These are phyloP conservation scores for Eragrostis nindensis DNA, from an alignment of 176 grass and related monocot genomes.

Conservation along the genomic window DNA sequence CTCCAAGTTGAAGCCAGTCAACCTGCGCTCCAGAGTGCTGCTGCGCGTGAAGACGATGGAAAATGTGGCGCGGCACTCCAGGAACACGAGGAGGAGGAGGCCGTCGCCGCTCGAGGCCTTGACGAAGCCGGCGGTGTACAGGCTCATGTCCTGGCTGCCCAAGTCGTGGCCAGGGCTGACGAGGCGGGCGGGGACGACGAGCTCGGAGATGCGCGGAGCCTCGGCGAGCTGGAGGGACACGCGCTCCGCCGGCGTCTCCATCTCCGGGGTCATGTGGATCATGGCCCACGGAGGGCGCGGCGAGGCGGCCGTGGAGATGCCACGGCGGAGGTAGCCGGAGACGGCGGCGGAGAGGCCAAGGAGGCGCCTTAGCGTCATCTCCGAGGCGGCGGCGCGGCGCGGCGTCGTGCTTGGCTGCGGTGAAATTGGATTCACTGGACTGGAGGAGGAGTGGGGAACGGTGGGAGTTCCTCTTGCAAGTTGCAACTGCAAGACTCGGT, in stretches of 20 bases:
- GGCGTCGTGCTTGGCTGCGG: neutral
- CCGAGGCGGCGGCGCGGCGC: neutral
- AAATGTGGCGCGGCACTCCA: neutral
- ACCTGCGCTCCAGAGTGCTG: neutral
- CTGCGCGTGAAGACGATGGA: neutral
- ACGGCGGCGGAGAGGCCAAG: slow-evolving; percentile 6
- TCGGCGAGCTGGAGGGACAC: slow-evolving; percentile 20
- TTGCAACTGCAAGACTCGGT: neutral
- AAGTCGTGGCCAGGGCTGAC: neutral
- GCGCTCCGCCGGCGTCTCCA: neutral
- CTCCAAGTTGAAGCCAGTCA: neutral
- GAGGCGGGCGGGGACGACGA: slow-evolving; percentile 22
- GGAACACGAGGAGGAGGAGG: slow-evolving; percentile 20
- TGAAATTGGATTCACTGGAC: neutral
- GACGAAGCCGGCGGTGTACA: neutral
- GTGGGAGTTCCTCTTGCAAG: neutral
- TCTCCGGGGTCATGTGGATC: neutral
- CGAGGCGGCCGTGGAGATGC: slow-evolving; percentile 21
- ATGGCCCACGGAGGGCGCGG: slow-evolving; percentile 20
- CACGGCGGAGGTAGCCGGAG: neutral
- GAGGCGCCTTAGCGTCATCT: slow-evolving; percentile 7
- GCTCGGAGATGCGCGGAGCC: neutral
- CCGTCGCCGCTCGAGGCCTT: slow-evolving; percentile 27
- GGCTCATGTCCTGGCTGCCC: neutral
- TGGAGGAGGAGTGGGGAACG: neutral